Evolutionary conservation across 129 eudicot genomes (phyloP), one percentile per base, ranked within the genome.

Genomic region (Flaveria robusta): DNA sequence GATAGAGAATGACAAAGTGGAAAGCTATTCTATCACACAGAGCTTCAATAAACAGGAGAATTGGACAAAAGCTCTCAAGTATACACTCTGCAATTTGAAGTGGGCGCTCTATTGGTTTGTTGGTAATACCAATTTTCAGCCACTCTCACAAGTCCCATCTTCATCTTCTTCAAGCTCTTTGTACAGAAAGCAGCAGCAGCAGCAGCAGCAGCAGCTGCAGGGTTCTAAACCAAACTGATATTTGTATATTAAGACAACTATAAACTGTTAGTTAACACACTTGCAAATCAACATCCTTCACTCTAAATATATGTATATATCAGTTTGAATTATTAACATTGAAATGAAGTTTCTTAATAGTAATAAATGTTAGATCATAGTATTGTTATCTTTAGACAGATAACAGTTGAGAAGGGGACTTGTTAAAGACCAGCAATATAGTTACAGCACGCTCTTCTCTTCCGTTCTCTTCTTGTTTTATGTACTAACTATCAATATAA

Each of bases 91-190:
- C 83, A 86, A 95, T 78, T 79, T 95, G 83, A 95, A 91, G 81
- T 95, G 97, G 97, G 99, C 95, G 22, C 99, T 95, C 67, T 95
- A 87, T 75, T 95, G 97, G 99, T 94, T 94, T 73, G 94, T 91
- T 13, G 96, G 96, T 18, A 94, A 87, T 54, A 91, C 99, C 12
- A 91, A 86, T 72, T 91, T 95, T 73, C 99, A 91, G 89, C 93
- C 99, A 18, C 88, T 89, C 19, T 73, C 92, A 10, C 89, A 85
- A 72, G 89, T 58, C 46, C 79, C 97, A 4, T 74, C 86, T 41
- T 71, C 91, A 15, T 64, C 90, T 23, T 79, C 68, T 62, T 62
- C 68, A 62, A 62, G 20, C 41, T 62, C 68, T 63, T 63, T 63
- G 45, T 29, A 29, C 20, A 63, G 68, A 63, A 63, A 63, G 45